Percentiles rank a stretch among this genome's conserved stretches.
Evolutionary conservation across 2,329 filamentous ascomycete genomes (phyloP).

Genomic region (Claviceps citrina): DNA sequence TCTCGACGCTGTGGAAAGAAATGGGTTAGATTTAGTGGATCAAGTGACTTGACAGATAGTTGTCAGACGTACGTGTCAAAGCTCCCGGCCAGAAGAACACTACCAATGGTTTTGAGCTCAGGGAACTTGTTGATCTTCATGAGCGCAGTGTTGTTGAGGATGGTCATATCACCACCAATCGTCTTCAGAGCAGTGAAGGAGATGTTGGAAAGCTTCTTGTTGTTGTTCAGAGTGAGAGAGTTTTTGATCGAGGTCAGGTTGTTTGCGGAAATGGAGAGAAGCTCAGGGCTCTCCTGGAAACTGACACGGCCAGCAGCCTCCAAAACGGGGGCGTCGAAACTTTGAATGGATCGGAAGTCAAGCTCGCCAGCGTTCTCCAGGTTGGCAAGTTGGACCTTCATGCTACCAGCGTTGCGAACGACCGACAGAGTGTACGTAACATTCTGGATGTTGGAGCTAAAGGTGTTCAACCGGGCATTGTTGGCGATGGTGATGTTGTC

Average conservation of each 20-base stretch:
- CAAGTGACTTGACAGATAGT: background rate
- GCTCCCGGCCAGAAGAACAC: conserved; percentile 70
- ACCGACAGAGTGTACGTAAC: conserved; percentile 57
- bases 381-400: conserved; percentile 61
- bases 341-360: conserved; percentile 58
- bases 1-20: conserved; percentile 41
- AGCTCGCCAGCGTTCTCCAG: conserved; percentile 42
- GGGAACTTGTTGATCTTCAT: conserved; percentile 50
- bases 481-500: conserved; percentile 71
- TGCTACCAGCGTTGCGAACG: conserved; percentile 60
- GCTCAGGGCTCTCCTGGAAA: conserved; percentile 62
- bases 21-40: background rate
- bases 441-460: conserved; percentile 65
- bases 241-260: conserved; percentile 43
- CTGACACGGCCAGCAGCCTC: conserved; percentile 54
- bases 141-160: conserved; percentile 81
- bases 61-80: conserved; percentile 56
- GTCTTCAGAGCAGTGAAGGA: conserved; percentile 52
- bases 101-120: conserved; percentile 57
- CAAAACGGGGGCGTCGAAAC: conserved; percentile 59
- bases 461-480: conserved; percentile 64
- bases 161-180: conserved; percentile 64
- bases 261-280: conserved; percentile 49
- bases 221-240: conserved; percentile 45
- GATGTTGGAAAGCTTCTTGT: conserved; percentile 53